These are phyloP conservation scores for Rosa multiflora DNA, from an alignment of 306 rosid genomes.

Conservation along the genomic window DNA sequence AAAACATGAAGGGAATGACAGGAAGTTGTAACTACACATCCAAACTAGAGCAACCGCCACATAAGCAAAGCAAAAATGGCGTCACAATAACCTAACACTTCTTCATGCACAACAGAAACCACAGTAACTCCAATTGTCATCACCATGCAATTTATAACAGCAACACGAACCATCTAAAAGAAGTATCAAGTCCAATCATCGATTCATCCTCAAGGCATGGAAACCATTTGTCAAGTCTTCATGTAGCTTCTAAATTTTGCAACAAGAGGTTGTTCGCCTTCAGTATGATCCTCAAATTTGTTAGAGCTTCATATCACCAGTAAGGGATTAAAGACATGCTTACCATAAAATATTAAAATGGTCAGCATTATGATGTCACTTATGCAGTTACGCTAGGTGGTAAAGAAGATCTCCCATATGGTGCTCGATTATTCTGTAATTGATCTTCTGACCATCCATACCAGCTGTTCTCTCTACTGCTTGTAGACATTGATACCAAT, in stretches of 20 bases:
- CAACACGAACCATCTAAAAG: conserved; percentile 29
- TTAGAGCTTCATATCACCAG: conserved; percentile 67
- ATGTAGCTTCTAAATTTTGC: conserved; percentile 74
- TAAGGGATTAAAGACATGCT: conserved; percentile 26
- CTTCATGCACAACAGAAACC: conserved; percentile 29
- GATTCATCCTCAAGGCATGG: conserved; percentile 99
- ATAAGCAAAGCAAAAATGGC: conserved; percentile 37
- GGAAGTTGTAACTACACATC: conserved; percentile 38
- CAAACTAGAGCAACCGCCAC: conserved; percentile 41
- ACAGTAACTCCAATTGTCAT: conserved; percentile 19
- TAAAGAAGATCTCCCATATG: conserved; percentile 97
- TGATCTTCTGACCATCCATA: conserved; percentile 91
- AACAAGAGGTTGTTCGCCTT: conserved; percentile 79
- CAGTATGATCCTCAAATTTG: conserved; percentile 98
- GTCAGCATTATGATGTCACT: conserved; percentile 31
- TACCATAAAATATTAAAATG: conserved; percentile 6
- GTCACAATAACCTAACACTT: conserved; percentile 32
- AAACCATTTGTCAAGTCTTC: conserved; percentile 90
- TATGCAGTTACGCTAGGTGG: conserved; percentile 63
- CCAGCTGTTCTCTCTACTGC: conserved; percentile 98
- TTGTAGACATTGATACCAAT: conserved; percentile 39
- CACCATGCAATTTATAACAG: conserved; percentile 1
- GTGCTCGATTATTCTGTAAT: conserved; percentile 81
- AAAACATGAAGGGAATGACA: conserved; percentile 12
- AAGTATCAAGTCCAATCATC: conserved; percentile 47